A percentile compares a stretch with the other conserved stretches of the same genome.
Evolutionary conservation across 2,329 filamentous ascomycete species (phyloP).

Genomic region (Neofusicoccum ribis): DNA sequence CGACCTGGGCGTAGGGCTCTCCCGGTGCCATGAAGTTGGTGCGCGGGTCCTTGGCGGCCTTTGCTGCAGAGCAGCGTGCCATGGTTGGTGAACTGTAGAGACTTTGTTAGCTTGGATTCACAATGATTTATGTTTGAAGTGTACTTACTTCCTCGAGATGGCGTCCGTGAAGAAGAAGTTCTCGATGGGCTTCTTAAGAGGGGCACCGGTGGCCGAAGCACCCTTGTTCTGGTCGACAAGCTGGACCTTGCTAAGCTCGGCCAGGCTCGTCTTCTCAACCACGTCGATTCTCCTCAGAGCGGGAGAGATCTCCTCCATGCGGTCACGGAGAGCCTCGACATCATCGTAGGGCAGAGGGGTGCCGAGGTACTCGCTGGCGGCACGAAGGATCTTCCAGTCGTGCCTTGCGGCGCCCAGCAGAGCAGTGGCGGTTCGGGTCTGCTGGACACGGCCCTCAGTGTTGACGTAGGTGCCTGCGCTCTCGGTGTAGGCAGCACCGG

Average conservation of each 20-base stretch:
- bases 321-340: conserved; percentile 81
- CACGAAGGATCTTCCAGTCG: conserved; percentile 99
- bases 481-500: conserved; percentile 94
- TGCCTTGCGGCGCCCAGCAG: conserved; percentile 87
- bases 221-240: conserved; percentile 97
- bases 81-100: conserved; percentile 83
- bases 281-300: conserved; percentile 87
- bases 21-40: conserved; percentile 56
- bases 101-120: conserved; percentile 23
- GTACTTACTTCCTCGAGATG: conserved; percentile 88
- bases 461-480: conserved; percentile 96
- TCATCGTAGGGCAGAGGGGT: conserved; percentile 90
- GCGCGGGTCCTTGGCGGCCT: conserved; percentile 60
- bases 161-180: conserved; percentile 99
- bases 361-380: conserved; percentile 86
- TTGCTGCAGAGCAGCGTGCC: conserved; percentile 94
- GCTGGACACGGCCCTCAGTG: conserved; percentile 94
- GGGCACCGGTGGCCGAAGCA: conserved; percentile 66
- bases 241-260: conserved; percentile 84
- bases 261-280: conserved; percentile 71
- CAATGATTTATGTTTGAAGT: neutral
- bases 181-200: conserved; percentile 82
- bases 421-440: conserved; percentile 85
- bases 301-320: conserved; percentile 93
- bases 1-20: conserved; percentile 42